phyloP scores from a whole-genome alignment of 2,329 filamentous ascomycete genomes.

The Talaromyces islandicus region DNA sequence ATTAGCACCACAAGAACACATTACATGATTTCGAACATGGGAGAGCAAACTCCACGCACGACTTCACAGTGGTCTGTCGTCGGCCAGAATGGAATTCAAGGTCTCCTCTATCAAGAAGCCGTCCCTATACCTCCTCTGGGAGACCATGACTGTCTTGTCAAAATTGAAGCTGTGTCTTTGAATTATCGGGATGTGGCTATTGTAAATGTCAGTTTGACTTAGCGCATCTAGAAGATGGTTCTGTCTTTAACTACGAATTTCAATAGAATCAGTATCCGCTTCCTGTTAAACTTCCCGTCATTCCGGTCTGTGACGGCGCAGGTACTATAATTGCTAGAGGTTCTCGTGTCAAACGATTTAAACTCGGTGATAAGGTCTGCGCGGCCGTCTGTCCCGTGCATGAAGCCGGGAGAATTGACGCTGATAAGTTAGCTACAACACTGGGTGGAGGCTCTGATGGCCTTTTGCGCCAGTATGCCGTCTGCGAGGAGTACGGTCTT shows the following conservation, averaged over 20 bases:
- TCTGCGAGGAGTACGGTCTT: constrained; percentile 63
- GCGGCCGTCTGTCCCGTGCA: not conserved
- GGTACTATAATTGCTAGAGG: not conserved
- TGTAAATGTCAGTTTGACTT: not conserved
- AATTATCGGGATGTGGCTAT: not conserved
- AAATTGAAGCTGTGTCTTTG: not conserved
- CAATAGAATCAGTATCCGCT: not conserved
- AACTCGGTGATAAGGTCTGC: not conserved
- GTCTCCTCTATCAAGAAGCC: not conserved
- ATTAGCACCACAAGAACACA: too few relatives aligned
- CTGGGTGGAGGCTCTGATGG: not conserved
- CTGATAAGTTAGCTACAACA: not conserved
- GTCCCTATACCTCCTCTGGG: not conserved
- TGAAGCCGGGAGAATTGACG: not conserved
- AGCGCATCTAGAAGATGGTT: not conserved
- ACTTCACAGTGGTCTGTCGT: not conserved
- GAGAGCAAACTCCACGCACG: not conserved
- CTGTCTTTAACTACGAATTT: not conserved
- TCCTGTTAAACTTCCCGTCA: not conserved
- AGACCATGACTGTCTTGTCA: not conserved
- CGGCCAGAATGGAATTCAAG: not conserved
- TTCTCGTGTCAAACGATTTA: not conserved
- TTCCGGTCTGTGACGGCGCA: not conserved
- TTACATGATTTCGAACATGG: not conserved
- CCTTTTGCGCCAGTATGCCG: constrained; percentile 57